Percentiles rank a stretch among this genome's conserved stretches.
Evolutionary conservation across 2,329 filamentous ascomycete species (phyloP).

Genomic region (Pseudopithomyces maydicus): DNA sequence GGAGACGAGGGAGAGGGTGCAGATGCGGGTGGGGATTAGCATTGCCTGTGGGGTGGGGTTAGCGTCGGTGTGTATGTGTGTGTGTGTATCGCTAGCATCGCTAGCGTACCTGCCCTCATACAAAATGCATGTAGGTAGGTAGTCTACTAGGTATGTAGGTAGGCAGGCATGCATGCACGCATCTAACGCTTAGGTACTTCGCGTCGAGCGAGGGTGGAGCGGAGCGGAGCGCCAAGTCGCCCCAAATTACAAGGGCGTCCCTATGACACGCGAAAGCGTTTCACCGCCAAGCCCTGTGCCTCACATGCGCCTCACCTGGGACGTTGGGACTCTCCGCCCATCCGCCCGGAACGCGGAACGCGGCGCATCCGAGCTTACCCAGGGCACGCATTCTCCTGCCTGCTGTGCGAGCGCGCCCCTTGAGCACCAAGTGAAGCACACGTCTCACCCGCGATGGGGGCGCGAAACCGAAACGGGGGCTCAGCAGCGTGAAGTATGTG

Average conservation of each 20-base stretch:
- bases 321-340: neutral
- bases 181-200: too few species aligned
- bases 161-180: too few species aligned
- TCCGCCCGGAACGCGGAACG: slow-evolving; percentile 28
- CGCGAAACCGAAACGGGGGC: too few species aligned
- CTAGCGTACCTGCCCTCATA: too few species aligned
- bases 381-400: too few species aligned
- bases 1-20: slow-evolving; percentile 56
- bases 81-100: too few species aligned
- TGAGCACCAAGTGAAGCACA: too few species aligned
- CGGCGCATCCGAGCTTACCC: slow-evolving; percentile 26
- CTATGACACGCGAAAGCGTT: slow-evolving; percentile 19
- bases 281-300: slow-evolving; percentile 19
- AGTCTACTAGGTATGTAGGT: too few species aligned
- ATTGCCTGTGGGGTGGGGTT: slow-evolving; percentile 33
- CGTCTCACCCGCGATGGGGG: neutral
- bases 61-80: too few species aligned
- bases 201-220: slow-evolving; percentile 19
- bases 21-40: slow-evolving; percentile 55
- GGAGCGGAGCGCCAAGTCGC: slow-evolving; percentile 22
- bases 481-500: too few species aligned
- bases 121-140: too few species aligned
- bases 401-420: too few species aligned
- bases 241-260: slow-evolving; percentile 32
- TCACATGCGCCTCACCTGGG: slow-evolving; percentile 11